phyloP scores from a whole-genome alignment of 1,284 basidiomycete species.

The Coriolopsis trogii region DNA sequence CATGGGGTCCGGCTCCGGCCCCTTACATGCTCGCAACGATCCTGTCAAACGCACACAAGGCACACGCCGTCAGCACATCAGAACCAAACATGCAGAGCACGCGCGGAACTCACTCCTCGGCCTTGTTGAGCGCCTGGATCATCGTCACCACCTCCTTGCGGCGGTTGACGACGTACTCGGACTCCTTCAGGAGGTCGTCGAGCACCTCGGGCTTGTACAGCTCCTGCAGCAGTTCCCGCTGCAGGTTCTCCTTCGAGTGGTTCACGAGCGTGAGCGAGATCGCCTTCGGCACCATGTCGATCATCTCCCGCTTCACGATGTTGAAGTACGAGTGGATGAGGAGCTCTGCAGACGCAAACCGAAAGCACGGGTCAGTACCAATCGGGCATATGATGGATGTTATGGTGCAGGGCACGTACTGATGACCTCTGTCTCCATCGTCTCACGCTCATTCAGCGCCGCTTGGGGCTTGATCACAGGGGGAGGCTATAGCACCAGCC shows the following conservation, averaged over 20 bases:
- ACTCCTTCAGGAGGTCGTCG: constrained; percentile 92
- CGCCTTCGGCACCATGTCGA: constrained; percentile 99
- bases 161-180: constrained; percentile 80
- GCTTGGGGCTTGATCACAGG: constrained; percentile 88
- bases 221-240: constrained; percentile 87
- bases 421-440: constrained; percentile 99
- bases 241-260: constrained; percentile 91
- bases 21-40: constrained; percentile 41
- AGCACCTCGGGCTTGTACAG: constrained; percentile 92
- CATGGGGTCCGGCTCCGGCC: too few species aligned
- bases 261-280: constrained; percentile 94
- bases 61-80: background rate
- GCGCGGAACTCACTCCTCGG: constrained; percentile 71
- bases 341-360: constrained; percentile 60
- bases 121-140: constrained; percentile 89
- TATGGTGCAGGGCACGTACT: constrained; percentile 60
- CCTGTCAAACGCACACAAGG: constrained; percentile 25
- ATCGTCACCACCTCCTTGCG: constrained; percentile 90
- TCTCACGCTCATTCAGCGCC: constrained; percentile 93
- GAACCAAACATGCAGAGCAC: constrained; percentile 25
- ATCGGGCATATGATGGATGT: background rate
- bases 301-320: constrained; percentile 98
- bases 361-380: background rate
- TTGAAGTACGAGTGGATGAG: constrained; percentile 95
- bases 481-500: constrained; percentile 63